phyloP scores from a whole-genome alignment of 2,329 filamentous ascomycete genomes.

The Emergomyces africanus region DNA sequence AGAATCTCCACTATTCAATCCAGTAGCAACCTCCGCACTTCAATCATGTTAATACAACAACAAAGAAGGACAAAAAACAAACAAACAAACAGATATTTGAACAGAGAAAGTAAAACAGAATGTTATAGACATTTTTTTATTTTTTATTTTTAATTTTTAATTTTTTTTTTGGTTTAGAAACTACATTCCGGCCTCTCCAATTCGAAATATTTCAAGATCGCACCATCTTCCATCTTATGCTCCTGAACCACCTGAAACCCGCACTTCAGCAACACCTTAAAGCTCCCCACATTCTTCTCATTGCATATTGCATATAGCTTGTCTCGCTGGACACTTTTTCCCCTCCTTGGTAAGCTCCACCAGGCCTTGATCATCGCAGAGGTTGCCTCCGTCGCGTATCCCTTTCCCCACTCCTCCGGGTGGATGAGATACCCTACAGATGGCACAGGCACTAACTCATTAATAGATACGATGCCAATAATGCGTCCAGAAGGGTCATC shows the following conservation, averaged over 20 bases:
- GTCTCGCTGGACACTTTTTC: not conserved
- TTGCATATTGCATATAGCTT: not conserved
- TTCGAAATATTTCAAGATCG: not conserved
- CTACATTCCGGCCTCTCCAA: not conserved
- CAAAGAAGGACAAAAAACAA: not conserved
- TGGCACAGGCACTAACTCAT: conserved; percentile 6
- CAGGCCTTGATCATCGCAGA: conserved; percentile 5
- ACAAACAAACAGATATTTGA: not conserved
- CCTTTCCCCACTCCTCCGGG: conserved; percentile 6
- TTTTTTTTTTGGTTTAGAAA: not conserved
- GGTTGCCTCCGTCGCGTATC: conserved; percentile 9
- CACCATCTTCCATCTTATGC: not conserved
- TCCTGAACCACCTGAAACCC: not conserved
- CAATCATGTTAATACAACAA: not conserved
- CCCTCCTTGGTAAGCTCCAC: conserved; percentile 8
- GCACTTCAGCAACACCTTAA: conserved; percentile 1
- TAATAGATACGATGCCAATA: conserved; percentile 8
- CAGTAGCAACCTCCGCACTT: too few relatives aligned
- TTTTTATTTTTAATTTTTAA: too few relatives aligned
- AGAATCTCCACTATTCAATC: too few relatives aligned
- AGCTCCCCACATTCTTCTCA: not conserved
- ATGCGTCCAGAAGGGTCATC: conserved; percentile 3
- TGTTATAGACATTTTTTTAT: too few relatives aligned
- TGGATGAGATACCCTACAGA: conserved; percentile 9
- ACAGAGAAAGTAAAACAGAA: not conserved